A percentile compares a stretch with the other conserved stretches of the same genome.
Evolutionary conservation across 169 alveolate genomes (phyloP).

Genomic region (Miamiensis avidus): DNA sequence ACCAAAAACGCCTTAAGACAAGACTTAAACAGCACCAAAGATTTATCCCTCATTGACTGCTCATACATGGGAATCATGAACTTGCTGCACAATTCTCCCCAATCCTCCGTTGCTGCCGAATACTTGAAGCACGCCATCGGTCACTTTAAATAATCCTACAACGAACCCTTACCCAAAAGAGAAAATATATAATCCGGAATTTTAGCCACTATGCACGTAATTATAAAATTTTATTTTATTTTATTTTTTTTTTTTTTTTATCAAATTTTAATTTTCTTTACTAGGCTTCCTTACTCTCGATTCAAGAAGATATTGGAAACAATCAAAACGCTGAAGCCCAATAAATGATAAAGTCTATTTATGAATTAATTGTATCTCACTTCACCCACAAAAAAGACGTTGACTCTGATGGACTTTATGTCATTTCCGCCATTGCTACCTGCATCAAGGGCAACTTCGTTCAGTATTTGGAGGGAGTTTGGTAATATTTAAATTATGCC

Average conservation of each 20-base stretch:
- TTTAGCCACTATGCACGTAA: constrained; percentile 24
- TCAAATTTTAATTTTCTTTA: not conserved
- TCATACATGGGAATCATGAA: constrained; percentile 3
- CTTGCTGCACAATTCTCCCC: not conserved
- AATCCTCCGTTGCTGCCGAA: not conserved
- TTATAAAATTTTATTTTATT: not conserved
- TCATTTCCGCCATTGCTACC: constrained; percentile 12
- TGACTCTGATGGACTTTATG: constrained; percentile 22
- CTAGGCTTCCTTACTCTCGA: constrained; percentile 19
- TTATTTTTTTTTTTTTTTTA: not conserved
- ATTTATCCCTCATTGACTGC: not conserved
- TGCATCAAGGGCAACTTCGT: constrained; percentile 6
- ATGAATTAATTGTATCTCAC: not conserved
- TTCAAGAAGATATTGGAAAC: not conserved
- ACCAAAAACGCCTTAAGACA: not conserved
- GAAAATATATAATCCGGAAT: constrained; percentile 10
- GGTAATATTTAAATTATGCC: constrained; percentile 19
- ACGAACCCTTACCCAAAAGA: constrained; percentile 4
- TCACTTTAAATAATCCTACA: not conserved
- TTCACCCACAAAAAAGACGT: constrained; percentile 4
- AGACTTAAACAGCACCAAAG: not conserved
- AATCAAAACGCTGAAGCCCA: not conserved
- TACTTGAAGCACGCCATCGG: not conserved
- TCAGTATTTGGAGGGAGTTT: constrained; percentile 11
- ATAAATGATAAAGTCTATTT: not conserved